phyloP scores from a whole-genome alignment of 2,329 filamentous ascomycete species.

The Venturia pyrina region DNA sequence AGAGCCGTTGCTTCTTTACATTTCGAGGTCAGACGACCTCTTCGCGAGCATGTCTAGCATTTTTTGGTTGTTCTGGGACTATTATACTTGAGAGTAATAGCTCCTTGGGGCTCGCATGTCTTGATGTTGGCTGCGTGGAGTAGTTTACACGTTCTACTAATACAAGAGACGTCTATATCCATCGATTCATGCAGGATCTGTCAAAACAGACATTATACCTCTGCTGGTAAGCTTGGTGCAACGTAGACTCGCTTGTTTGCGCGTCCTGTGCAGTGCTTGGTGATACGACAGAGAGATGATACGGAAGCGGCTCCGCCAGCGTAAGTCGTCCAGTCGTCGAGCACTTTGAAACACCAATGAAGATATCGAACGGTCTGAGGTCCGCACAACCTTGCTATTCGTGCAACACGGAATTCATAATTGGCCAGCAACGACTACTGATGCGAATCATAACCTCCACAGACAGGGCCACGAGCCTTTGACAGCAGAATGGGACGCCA shows the following conservation, averaged over 20 bases:
- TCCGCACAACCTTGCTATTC: not conserved
- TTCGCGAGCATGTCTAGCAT: not conserved
- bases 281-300: not conserved
- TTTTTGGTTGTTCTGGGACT: not conserved
- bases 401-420: not conserved
- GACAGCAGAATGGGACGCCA: not conserved
- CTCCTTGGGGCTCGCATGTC: not conserved
- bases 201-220: not conserved
- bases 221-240: not conserved
- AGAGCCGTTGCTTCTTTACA: not conserved
- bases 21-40: not conserved
- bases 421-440: not conserved
- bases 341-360: not conserved
- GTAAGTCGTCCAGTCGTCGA: not conserved
- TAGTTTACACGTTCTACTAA: not conserved
- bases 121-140: not conserved
- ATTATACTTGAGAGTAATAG: not conserved
- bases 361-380: not conserved
- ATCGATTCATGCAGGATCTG: not conserved
- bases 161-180: not conserved
- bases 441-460: not conserved
- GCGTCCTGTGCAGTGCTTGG: not conserved
- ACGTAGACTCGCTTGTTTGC: not conserved
- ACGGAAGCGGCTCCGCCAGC: not conserved
- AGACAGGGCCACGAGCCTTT: not conserved